phyloP scores from a whole-genome alignment of 1,139 yeast species.

The Candida smagusa region DNA sequence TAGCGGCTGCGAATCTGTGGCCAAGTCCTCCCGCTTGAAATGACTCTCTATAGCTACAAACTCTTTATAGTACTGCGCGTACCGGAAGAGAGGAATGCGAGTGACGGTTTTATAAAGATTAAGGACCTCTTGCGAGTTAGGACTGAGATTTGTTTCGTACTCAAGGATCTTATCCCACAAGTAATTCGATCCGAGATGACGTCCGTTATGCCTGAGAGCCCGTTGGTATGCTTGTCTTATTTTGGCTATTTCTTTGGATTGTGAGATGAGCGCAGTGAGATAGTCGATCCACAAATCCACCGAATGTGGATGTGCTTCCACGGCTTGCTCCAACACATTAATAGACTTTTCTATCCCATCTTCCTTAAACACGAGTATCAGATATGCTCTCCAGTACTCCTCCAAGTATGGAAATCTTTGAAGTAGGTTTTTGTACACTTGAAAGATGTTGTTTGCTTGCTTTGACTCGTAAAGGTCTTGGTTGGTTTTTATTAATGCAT shows the following conservation, averaged over 20 bases:
- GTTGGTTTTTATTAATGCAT: slow-evolving; percentile 25
- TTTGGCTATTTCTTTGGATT: slow-evolving; percentile 15
- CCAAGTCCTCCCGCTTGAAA: slow-evolving; percentile 1
- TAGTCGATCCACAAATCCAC: slow-evolving; percentile 69
- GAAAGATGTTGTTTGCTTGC: background rate
- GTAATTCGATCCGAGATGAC: slow-evolving; percentile 57
- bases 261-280: slow-evolving; percentile 46
- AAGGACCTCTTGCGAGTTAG: slow-evolving; percentile 18
- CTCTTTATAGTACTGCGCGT: slow-evolving; percentile 58
- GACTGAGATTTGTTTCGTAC: slow-evolving; percentile 34
- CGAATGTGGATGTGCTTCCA: slow-evolving; percentile 51
- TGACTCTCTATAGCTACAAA: slow-evolving; percentile 36
- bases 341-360: slow-evolving; percentile 53
- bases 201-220: slow-evolving; percentile 46
- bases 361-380: slow-evolving; percentile 50
- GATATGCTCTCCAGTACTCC: slow-evolving; percentile 61
- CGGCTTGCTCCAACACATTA: slow-evolving; percentile 42
- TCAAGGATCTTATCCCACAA: slow-evolving; percentile 65
- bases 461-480: slow-evolving; percentile 6
- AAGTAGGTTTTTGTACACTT: slow-evolving; percentile 32
- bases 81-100: slow-evolving; percentile 63
- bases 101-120: slow-evolving; percentile 42
- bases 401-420: slow-evolving; percentile 52
- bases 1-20: background rate
- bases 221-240: slow-evolving; percentile 22